Evolutionary conservation across 129 eudicot species (phyloP).

Genomic region (Flaveria robusta): DNA sequence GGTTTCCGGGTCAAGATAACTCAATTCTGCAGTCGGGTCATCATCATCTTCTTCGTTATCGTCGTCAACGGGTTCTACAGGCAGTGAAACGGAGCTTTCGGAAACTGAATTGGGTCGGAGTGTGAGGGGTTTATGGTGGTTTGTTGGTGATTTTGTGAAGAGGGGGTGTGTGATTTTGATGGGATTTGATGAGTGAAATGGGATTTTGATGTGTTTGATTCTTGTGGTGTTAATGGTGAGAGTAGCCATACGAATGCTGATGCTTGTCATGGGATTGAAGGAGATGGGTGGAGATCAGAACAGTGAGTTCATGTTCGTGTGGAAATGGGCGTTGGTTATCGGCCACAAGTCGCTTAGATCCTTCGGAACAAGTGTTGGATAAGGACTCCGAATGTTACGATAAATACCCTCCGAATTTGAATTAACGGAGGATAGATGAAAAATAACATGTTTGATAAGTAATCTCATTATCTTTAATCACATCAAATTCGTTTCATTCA

Average conservation of each 20-base stretch:
- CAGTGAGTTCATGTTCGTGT: background rate
- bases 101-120: conserved; percentile 54
- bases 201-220: conserved; percentile 45
- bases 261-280: conserved; percentile 27
- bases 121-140: conserved; percentile 21
- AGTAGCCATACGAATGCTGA: conserved; percentile 52
- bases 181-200: conserved; percentile 28
- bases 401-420: background rate
- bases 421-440: no score
- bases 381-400: background rate
- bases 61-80: conserved; percentile 33
- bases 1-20: conserved; percentile 82
- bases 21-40: conserved; percentile 80
- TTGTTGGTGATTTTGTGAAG: conserved; percentile 30
- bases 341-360: conserved; percentile 22
- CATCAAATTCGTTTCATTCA: no score
- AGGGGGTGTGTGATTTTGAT: conserved; percentile 36
- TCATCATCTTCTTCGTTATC: conserved; percentile 52
- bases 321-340: conserved; percentile 34
- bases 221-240: conserved; percentile 63
- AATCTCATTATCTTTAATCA: no score
- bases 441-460: no score
- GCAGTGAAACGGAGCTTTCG: conserved; percentile 61
- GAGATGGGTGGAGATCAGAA: conserved; percentile 10
- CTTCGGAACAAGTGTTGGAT: conserved; percentile 18